Conservation (phyloP, 2,329 filamentous ascomycete genomes). For the Apiospora phragmitis region DNA sequence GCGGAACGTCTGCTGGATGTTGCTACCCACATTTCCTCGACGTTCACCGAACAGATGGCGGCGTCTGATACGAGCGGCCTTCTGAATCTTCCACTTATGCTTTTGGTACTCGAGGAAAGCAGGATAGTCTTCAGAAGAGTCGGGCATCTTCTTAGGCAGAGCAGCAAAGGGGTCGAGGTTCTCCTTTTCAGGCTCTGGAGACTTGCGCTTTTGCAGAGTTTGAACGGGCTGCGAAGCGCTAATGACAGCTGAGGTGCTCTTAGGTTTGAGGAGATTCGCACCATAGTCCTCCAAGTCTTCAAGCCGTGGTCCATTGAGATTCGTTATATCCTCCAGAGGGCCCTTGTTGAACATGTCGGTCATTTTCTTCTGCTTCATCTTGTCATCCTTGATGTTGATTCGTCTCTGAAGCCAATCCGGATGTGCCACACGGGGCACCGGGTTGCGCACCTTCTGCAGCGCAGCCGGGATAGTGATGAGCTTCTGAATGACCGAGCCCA, state of each 20-base stretch:
- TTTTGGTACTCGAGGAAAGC: slow-evolving; percentile 94
- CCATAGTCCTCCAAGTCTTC: slow-evolving; percentile 84
- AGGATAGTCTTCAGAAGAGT: slow-evolving; percentile 80
- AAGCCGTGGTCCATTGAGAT: slow-evolving; percentile 57
- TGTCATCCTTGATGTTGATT: slow-evolving; percentile 94
- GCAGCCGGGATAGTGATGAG: slow-evolving; percentile 98
- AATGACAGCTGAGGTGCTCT: slow-evolving; percentile 55
- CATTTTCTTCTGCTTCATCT: slow-evolving; percentile 98
- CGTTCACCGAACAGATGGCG: slow-evolving; percentile 93
- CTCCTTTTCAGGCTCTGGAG: slow-evolving; percentile 63
- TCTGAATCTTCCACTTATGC: slow-evolving; percentile 98
- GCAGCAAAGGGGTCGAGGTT: slow-evolving; percentile 77
- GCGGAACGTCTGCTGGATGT: slow-evolving; percentile 73
- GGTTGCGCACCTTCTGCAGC: slow-evolving; percentile 91
- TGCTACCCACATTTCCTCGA: slow-evolving; percentile 63
- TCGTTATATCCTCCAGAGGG: slow-evolving; percentile 71
- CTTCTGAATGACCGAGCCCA: slow-evolving; percentile 97
- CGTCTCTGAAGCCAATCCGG: slow-evolving; percentile 95
- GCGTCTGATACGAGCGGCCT: slow-evolving; percentile 79
- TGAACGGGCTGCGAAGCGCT: slow-evolving; percentile 56
- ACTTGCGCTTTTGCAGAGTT: slow-evolving; percentile 68
- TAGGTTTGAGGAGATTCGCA: slow-evolving; percentile 65
- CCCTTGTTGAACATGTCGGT: slow-evolving; percentile 83
- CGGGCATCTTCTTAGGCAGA: slow-evolving; percentile 81
- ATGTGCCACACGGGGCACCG: slow-evolving; percentile 88